Evolutionary conservation across 208 protist species (phyloP).

Genomic region (Entamoeba invadens): DNA sequence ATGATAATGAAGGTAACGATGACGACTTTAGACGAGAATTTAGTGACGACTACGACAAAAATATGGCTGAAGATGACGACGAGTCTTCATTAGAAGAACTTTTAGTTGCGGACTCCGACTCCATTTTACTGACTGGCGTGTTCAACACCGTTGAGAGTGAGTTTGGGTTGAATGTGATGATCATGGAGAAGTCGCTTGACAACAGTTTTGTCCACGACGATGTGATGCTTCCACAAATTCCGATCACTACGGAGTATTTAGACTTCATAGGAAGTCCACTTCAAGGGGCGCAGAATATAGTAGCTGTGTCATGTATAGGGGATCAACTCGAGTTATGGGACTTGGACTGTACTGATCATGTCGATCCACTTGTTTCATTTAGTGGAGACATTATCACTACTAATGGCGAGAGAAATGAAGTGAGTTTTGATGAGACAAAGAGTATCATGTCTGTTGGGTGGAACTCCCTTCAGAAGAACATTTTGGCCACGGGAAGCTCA

Average conservation of each 20-base stretch:
- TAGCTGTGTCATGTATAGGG: neutral
- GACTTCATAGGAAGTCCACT: neutral
- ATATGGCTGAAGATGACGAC: neutral
- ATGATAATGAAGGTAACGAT: too few species aligned
- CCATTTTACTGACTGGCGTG: neutral
- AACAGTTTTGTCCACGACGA: neutral
- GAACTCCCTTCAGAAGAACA: neutral
- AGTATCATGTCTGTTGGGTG: neutral
- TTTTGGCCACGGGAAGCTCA: neutral
- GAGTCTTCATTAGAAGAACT: neutral
- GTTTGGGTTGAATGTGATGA: neutral
- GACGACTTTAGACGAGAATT: too few species aligned
- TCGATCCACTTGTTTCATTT: neutral
- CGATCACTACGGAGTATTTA: neutral
- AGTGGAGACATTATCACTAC: neutral
- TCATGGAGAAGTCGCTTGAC: neutral
- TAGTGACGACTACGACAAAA: neutral
- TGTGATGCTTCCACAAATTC: neutral
- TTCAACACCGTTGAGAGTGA: neutral
- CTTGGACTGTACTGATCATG: neutral
- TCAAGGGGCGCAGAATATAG: neutral
- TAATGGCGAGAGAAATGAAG: neutral
- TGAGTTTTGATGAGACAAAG: neutral
- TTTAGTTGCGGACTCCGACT: neutral
- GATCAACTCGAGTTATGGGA: neutral